phyloP scores from a whole-genome alignment of 768 basidiomycete species.

The Phlebiopsis gigantea region DNA sequence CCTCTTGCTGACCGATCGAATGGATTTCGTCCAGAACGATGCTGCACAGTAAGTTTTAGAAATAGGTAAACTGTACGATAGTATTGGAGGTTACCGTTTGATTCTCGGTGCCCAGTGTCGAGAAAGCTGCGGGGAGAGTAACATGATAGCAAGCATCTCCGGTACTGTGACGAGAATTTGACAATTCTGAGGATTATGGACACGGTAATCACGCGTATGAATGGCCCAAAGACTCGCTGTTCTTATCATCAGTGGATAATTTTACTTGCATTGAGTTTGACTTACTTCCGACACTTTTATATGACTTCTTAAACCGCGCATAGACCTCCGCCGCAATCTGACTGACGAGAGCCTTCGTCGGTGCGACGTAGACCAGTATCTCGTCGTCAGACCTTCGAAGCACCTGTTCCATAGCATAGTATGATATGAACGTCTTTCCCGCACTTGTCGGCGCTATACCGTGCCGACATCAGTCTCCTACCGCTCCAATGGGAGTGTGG shows the following conservation, averaged over 20 bases:
- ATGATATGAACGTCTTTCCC: slow-evolving; percentile 75
- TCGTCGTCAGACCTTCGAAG: slow-evolving; percentile 59
- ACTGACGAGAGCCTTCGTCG: slow-evolving; percentile 68
- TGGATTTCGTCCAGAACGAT: slow-evolving; percentile 69
- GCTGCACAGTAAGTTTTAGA: slow-evolving; percentile 26
- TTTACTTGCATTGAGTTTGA: neutral
- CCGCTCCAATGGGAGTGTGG: no score
- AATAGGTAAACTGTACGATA: neutral
- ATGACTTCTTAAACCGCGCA: slow-evolving; percentile 56
- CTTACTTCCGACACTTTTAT: slow-evolving; percentile 32
- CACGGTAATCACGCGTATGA: slow-evolving; percentile 59
- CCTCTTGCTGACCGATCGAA: slow-evolving; percentile 64
- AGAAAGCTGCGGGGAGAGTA: slow-evolving; percentile 63
- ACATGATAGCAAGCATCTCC: slow-evolving; percentile 62
- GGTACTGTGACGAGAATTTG: slow-evolving; percentile 75
- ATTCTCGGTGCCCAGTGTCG: slow-evolving; percentile 56
- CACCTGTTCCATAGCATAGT: slow-evolving; percentile 71
- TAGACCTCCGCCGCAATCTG: slow-evolving; percentile 75
- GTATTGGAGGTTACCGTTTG: slow-evolving; percentile 37
- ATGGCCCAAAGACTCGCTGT: slow-evolving; percentile 59
- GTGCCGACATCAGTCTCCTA: no score
- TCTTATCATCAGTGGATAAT: neutral
- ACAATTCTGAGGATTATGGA: slow-evolving; percentile 59
- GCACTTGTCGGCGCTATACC: slow-evolving; percentile 67
- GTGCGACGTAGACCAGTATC: slow-evolving; percentile 67